Base-by-base conservation (phyloP, 352 stramenopile species). In the Detonula confervacea region DNA sequence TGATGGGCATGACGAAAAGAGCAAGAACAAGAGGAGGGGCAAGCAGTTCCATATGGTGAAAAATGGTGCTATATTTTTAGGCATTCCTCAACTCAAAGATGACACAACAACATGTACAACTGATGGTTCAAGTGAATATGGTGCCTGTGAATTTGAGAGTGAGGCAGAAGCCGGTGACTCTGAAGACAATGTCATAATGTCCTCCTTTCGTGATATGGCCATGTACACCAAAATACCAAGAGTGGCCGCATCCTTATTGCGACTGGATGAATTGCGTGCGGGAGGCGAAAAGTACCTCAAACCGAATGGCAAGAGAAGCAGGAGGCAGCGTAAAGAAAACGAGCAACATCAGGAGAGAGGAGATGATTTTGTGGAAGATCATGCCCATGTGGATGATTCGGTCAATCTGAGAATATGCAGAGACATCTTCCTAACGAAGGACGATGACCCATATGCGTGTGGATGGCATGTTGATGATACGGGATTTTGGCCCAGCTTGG, bases 401-500 rank as follows among this genome's bases (percentile, higher is more conserved):
- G 33, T 73, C 39, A 79, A 72, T 49, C 27, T 79, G n/a, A 47
- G 71, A 18, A 72, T 79, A 39, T 72, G 49, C 20, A 62, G 49
- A 33, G 84, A 92, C 75, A 90, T 90, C 60, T 91, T 91, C 46
- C 44, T 92, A 1, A 77, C 80, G 25, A 91, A 91, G 69, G 84
- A 91, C 49, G 35, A 84, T 11, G 84, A 91, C 65, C 49, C 75
- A 46, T 91, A 88, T 68, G 72, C 86, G 7, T 92, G 87, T 73
- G 87, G 87, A 18, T 92, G 82, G 81, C 87, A 92, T 70, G 84
- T 91, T 6, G 87, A 92, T 63, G 87, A 92, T 67, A 79, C 73
- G 62, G 84, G 84, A 66, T 92, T 92, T 71, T 92, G 87, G 87
- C 87, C 87, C 11, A 86, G 73, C 18, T 67, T 73, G 12, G 82